Conservation (phyloP, 352 stramenopile genomes). For the Pythium volutum region DNA sequence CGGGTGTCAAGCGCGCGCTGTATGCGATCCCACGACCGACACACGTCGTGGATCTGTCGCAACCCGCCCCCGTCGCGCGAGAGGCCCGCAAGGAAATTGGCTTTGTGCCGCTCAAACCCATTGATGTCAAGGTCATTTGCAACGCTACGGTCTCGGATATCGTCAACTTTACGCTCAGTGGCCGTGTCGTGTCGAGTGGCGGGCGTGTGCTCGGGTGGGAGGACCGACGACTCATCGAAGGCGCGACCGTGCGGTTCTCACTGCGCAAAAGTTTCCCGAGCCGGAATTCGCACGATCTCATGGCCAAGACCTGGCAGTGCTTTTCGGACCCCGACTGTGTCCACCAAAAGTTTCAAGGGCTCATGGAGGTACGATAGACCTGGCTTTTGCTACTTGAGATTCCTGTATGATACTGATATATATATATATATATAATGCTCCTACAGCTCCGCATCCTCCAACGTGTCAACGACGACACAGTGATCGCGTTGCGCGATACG, state of each 20-base stretch:
- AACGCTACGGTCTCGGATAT: constrained; percentile 48
- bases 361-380: constrained; percentile 33
- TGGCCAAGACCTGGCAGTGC: constrained; percentile 67
- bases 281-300: constrained; percentile 37
- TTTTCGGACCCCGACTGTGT: constrained; percentile 62
- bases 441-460: constrained; percentile 52
- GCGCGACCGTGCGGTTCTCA: constrained; percentile 58
- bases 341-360: constrained; percentile 53
- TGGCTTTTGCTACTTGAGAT: constrained; percentile 12
- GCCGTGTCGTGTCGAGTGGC: constrained; percentile 42
- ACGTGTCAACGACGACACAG: constrained; percentile 66
- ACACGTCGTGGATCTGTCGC: constrained; percentile 25
- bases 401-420: not conserved
- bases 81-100: constrained; percentile 44
- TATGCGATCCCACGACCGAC: constrained; percentile 28
- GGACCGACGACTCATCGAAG: constrained; percentile 55
- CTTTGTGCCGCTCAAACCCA: constrained; percentile 38
- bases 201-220: constrained; percentile 62
- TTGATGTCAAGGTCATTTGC: constrained; percentile 34
- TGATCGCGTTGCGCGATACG: constrained; percentile 59
- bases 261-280: constrained; percentile 54
- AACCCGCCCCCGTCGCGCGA: constrained; percentile 29
- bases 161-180: constrained; percentile 51
- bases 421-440: not conserved
- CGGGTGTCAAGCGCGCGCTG: constrained; percentile 14